Evolutionary conservation across 129 eudicot genomes (phyloP), one percentile per base, ranked within the genome.

Genomic region (Cynara cardunculus): DNA sequence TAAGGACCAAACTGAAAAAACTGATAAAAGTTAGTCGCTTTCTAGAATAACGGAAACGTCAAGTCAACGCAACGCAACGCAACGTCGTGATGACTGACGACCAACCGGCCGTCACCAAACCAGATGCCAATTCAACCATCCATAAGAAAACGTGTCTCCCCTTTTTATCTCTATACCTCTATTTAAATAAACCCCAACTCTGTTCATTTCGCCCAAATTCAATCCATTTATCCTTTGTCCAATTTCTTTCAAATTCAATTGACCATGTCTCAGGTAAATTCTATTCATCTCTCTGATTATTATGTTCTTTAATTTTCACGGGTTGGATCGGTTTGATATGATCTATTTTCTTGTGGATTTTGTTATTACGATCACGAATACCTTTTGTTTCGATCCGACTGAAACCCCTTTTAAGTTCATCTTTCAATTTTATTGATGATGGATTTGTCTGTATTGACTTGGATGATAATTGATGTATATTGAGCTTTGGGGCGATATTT

Each of bases 181-280:
- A 78, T 69, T 28, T 80, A 61, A 59, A 62, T 61, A 25, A 10
- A 65, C 73, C 62, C 74, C 66, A 16, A 26, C 13, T 65, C 39
- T 75, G 44, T 26, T 12, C 75, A 39, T 39, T 25, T 67, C 82
- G 68, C 68, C 49, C 69, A 78, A 21, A 69, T 27, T 74, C 75
- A 65, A 64, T 81, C 80, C n/a, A 44, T 28, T 66, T 66, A 39
- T 81, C 69, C 7, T 24, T 4, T 78, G 44, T 25, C 68, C 31
- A 24, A 18, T 25, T 77, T 35, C 37, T 65, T 7, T 35, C 72
- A 25, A 72, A 34, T 26, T 53, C 70, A 6, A 21, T 34, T 69
- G 75, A 75, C 76, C 25, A 82, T 82, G 85, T 82, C 85, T 82
- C 80, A 82, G 85, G 85, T 82, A 75, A 4, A 34, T 61, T 25